Evolutionary conservation across 352 stramenopile species (phyloP), one percentile per base, ranked within the genome.

Genomic region (Pythium vanterpoolii): DNA sequence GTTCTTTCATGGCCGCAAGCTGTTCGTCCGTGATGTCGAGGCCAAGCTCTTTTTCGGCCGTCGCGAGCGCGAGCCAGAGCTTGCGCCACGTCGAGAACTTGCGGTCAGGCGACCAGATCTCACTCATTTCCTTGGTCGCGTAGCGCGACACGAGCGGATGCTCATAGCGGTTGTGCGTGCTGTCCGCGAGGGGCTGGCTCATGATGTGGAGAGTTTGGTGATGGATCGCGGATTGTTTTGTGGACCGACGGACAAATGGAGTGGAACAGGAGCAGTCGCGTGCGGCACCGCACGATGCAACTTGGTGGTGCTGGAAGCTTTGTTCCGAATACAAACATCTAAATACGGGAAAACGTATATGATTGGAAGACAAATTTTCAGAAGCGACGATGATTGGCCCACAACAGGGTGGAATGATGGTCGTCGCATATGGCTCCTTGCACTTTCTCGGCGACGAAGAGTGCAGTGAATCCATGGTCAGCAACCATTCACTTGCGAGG

Each of bases 51-150:
- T 99, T 94, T 77, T 99, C 95, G 28, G 95, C 93, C 23, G 88
- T 96, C 19, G 97, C 97, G 55, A 99, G 83, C 39, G 96, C 96
- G 46, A 98, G 90, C 97, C 97, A 99, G 31, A 99, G 77, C 71
- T 98, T 94, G 65, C 97, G 84, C 97, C 97, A 99, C 33, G 96
- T 99, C 45, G 95, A 98, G 79, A 99, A 99, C 81, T 99, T 99
- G 83, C 96, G 97, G 71, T 97, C 90, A 0, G 97, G 97, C 31
- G 93, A 98, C 90, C 95, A 99, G 55, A 99, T 90, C 68, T 97
- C 96, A 67, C 93, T 99, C 97, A 99, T 99, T 78, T 99, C 97
- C 71, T 98, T 99, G 46, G 96, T 99, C 38, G 96, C 96, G 76
- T 99, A 99, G 73, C 95, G 95, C 59, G 68, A 78, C 70, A 95